Evolutionary conservation across 805 yeast genomes (phyloP), one percentile per base, ranked within the genome.

Genomic region (Candida easanensis): DNA sequence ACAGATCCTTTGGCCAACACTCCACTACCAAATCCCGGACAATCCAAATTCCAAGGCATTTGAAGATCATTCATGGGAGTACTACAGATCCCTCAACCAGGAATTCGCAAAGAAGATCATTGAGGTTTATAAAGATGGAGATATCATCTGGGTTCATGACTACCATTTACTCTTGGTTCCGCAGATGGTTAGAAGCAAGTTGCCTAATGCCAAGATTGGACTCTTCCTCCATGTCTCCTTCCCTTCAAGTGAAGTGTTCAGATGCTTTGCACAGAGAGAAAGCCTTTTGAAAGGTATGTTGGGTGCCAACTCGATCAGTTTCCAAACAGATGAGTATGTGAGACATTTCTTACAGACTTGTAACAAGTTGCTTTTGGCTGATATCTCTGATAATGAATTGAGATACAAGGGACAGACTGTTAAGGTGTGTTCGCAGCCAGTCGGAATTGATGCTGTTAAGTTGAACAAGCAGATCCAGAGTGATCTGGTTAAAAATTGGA

Each of bases 1-100:
- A 64, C 95, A 90, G 57, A 87, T 93, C 31, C 69, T 93, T 48
- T 93, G 98, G 98, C 99, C 99, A 25, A 88, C 97, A 2, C 74
- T 93, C 50, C 87, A 80, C 42, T 93, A 93, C 61, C 97, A 91
- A 63, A 87, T 91, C 30, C 98, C 98, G 0, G 98, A 93, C 63
- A 83, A 90, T 58, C 95, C 97, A 39, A 87, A 85, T 53, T 82
- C 95, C 2, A 89, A 89, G 62, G 96, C 95, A 0, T 93, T 91
- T 64, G 97, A 91, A 63, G 97, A 88, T 52, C 95, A 89, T 60
- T 88, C 97, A 1, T 91, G 97, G 96, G 80, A 80, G 20, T 82
- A 84, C 58, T 91, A 91, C 63, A 79, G 78, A 51, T 65, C 71
- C 1, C 72, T 91, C 49, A 93, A 93, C 57, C 88, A 82, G 61